These are phyloP conservation scores for Ustulina deusta DNA, from an alignment of 2,329 filamentous ascomycete species.

Conservation along the genomic window DNA sequence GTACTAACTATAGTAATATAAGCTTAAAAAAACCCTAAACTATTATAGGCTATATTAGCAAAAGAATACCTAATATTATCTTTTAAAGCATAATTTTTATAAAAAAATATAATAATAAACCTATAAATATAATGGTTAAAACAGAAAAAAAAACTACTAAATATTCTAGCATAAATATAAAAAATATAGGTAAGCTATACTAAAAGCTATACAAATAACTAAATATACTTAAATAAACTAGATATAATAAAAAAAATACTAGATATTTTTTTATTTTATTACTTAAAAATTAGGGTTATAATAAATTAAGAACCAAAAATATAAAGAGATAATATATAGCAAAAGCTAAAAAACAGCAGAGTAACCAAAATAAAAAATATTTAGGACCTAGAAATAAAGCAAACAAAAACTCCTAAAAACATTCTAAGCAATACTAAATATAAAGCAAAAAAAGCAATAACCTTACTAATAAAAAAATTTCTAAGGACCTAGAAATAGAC, in stretches of 20 bases:
- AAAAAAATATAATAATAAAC: constrained; percentile 5
- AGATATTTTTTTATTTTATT: background rate
- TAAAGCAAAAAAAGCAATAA: no score
- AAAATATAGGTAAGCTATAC: background rate
- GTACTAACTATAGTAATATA: no score
- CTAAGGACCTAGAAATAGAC: no score
- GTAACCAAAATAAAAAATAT: background rate
- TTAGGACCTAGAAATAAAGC: background rate
- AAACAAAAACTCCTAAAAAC: background rate
- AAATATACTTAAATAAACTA: constrained; percentile 4
- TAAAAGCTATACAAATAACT: no score
- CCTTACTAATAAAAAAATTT: no score
- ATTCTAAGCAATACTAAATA: background rate
- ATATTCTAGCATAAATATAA: background rate
- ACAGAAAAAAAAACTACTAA: constrained; percentile 2
- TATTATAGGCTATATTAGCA: no score
- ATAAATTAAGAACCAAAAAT: background rate
- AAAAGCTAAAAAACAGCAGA: background rate
- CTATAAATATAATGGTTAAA: constrained; percentile 7
- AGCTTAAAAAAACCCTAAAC: no score
- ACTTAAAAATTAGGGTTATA: background rate
- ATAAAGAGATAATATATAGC: no score
- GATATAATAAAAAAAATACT: constrained; percentile 5
- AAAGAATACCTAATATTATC: no score
- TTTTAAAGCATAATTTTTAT: no score